phyloP scores from a whole-genome alignment of 768 basidiomycete genomes.

The Leccinum longicurvipes region DNA sequence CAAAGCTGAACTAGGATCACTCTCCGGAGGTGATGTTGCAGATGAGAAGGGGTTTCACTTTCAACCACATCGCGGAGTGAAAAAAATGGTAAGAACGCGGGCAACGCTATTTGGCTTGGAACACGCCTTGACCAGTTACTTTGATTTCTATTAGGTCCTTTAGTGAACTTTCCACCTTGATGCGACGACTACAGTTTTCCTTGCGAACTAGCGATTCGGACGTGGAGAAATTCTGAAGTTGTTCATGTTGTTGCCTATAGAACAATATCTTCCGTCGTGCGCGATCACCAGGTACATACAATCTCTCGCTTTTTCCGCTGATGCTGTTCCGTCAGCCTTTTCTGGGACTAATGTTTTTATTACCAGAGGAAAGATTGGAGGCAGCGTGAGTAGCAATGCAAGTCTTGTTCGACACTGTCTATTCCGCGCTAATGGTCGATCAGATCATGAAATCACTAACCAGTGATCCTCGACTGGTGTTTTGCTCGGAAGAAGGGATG shows the following conservation, averaged over 20 bases:
- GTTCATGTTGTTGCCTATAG: constrained; percentile 71
- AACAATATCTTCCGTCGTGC: constrained; percentile 56
- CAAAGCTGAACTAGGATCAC: constrained; percentile 31
- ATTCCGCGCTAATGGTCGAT: constrained; percentile 44
- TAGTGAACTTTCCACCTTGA: background rate
- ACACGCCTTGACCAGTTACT: constrained; percentile 71
- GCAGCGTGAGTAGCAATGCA: constrained; percentile 43
- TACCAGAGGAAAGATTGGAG: constrained; percentile 36
- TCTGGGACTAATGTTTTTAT: constrained; percentile 1
- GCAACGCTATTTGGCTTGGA: constrained; percentile 95
- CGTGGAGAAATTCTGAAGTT: constrained; percentile 71
- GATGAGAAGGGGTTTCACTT: constrained; percentile 59
- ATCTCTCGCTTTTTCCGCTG: background rate
- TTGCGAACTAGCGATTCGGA: constrained; percentile 76
- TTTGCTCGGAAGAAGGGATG: constrained; percentile 49
- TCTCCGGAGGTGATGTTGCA: constrained; percentile 1
- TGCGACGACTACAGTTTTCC: constrained; percentile 71
- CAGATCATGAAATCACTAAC: constrained; percentile 60
- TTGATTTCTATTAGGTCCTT: constrained; percentile 90
- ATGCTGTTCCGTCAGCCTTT: background rate
- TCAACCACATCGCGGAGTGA: constrained; percentile 85
- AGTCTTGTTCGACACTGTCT: constrained; percentile 42
- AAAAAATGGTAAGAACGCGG: constrained; percentile 97
- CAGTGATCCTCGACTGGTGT: constrained; percentile 62
- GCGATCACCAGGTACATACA: constrained; percentile 57